phyloP scores from a whole-genome alignment of 495 filamentous ascomycete species.

The Podospora pseudopauciseta region DNA sequence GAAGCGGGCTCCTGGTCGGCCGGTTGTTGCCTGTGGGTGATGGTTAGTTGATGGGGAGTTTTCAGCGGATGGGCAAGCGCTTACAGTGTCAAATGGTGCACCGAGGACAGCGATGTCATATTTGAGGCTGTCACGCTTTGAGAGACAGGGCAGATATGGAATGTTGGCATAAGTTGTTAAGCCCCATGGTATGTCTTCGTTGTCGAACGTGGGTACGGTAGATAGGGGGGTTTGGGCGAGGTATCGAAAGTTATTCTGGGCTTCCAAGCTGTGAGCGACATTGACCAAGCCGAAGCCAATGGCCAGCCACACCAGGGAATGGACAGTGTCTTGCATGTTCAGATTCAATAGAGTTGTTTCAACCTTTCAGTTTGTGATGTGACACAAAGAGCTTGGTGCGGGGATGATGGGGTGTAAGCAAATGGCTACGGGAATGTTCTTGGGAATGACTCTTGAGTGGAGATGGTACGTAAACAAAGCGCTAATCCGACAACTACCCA shows the following conservation, averaged over 20 bases:
- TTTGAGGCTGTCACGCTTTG: constrained; percentile 51
- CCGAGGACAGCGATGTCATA: constrained; percentile 84
- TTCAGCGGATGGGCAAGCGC: not conserved
- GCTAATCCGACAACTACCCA: too few species aligned
- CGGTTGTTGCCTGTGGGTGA: constrained; percentile 1
- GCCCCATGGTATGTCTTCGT: constrained; percentile 31
- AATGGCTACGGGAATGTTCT: too few species aligned
- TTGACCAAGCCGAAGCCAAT: not conserved
- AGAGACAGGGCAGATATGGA: constrained; percentile 75
- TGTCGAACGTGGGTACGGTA: not conserved
- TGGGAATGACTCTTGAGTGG: too few species aligned
- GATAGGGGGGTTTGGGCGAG: not conserved
- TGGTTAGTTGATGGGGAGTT: not conserved
- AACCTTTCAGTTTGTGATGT: too few species aligned
- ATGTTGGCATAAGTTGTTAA: constrained; percentile 76
- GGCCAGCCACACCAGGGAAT: not conserved
- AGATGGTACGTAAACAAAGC: too few species aligned
- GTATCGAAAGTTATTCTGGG: not conserved
- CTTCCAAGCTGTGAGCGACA: not conserved
- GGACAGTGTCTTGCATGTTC: too few species aligned
- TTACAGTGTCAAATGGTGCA: constrained; percentile 49
- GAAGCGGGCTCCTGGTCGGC: constrained; percentile 73
- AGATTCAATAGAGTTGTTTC: too few species aligned
- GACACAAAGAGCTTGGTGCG: too few species aligned
- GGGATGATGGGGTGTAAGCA: too few species aligned